A percentile compares a stretch with the other conserved stretches of the same genome.
These are phyloP conservation scores for Staphylotrichum tortipilum DNA, from an alignment of 495 filamentous ascomycete species.

Conservation along the genomic window DNA sequence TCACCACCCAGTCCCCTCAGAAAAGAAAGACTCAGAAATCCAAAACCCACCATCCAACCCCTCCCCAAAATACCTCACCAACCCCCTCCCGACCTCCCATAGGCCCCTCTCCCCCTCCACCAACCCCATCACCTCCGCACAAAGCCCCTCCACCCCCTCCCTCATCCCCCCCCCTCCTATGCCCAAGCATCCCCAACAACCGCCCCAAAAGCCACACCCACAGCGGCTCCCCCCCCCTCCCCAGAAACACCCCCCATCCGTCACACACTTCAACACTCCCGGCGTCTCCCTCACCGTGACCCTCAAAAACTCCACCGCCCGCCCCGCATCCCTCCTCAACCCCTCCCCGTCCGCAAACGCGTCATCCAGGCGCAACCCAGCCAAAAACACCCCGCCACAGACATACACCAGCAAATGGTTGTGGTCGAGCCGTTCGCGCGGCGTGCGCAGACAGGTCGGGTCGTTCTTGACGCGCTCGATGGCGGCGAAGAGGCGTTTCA, in stretches of 20 bases:
- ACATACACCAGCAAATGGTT: slow-evolving; percentile 79
- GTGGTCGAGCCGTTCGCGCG: slow-evolving; percentile 58
- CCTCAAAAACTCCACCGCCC: slow-evolving; percentile 55
- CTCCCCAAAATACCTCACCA: slow-evolving; percentile 37
- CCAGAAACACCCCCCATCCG: slow-evolving; percentile 30
- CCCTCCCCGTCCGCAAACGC: slow-evolving; percentile 47
- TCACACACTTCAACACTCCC: slow-evolving; percentile 49
- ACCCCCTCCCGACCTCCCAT: slow-evolving; percentile 36
- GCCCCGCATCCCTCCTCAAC: slow-evolving; percentile 56
- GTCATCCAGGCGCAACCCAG: slow-evolving; percentile 50
- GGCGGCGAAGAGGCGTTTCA: slow-evolving; percentile 31
- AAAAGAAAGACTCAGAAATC: not conserved
- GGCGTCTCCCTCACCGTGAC: slow-evolving; percentile 67
- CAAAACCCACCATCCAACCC: slow-evolving; percentile 29
- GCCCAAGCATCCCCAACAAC: slow-evolving; percentile 49
- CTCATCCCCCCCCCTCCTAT: slow-evolving; percentile 33
- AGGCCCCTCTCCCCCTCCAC: slow-evolving; percentile 29
- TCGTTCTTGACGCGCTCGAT: slow-evolving; percentile 37
- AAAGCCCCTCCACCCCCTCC: slow-evolving; percentile 43
- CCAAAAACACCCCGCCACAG: slow-evolving; percentile 71
- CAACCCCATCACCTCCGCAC: slow-evolving; percentile 35
- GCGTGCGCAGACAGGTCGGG: slow-evolving; percentile 31
- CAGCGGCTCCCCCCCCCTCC: slow-evolving; percentile 52
- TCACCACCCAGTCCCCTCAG: no score
- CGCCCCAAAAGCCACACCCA: slow-evolving; percentile 72